Percentiles rank a stretch among this genome's conserved stretches.
Evolutionary conservation across 129 eudicot genomes (phyloP).

Genomic region (Gnaphalium uliginosum): DNA sequence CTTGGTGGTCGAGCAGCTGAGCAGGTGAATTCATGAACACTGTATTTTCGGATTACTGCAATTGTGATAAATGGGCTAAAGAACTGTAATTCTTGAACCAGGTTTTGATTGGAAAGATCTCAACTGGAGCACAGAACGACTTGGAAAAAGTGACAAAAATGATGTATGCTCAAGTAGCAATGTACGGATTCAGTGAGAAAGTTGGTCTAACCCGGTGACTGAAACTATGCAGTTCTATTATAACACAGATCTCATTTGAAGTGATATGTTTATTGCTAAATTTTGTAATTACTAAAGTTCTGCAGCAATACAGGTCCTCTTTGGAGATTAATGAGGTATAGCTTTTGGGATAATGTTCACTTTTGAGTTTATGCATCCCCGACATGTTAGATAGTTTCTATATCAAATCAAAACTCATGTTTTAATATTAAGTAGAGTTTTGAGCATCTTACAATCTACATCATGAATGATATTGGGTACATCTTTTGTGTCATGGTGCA

Average conservation of each 20-base stretch:
- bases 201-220: conserved; percentile 62
- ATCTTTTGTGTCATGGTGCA: too few relatives aligned
- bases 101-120: conserved; percentile 81
- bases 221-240: conserved; percentile 12
- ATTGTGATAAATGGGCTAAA: neutral
- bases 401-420: too few relatives aligned
- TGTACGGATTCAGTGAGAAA: conserved; percentile 87
- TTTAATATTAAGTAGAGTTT: too few relatives aligned
- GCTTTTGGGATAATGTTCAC: neutral
- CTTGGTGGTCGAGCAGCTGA: conserved; percentile 97
- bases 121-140: conserved; percentile 92
- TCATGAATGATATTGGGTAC: too few relatives aligned
- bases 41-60: neutral
- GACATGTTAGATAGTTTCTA: too few relatives aligned
- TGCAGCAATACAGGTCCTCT: conserved; percentile 9
- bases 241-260: conserved; percentile 2
- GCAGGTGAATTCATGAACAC: conserved; percentile 50
- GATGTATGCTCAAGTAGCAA: conserved; percentile 92
- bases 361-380: too few relatives aligned
- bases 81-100: conserved; percentile 15
- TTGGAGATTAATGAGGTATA: conserved; percentile 4
- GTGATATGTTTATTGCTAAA: conserved; percentile 27
- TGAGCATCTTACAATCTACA: too few relatives aligned
- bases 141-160: conserved; percentile 87
- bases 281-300: neutral